phyloP scores from a whole-genome alignment of 2,329 filamentous ascomycete genomes.

The Paecilomyces sp. region DNA sequence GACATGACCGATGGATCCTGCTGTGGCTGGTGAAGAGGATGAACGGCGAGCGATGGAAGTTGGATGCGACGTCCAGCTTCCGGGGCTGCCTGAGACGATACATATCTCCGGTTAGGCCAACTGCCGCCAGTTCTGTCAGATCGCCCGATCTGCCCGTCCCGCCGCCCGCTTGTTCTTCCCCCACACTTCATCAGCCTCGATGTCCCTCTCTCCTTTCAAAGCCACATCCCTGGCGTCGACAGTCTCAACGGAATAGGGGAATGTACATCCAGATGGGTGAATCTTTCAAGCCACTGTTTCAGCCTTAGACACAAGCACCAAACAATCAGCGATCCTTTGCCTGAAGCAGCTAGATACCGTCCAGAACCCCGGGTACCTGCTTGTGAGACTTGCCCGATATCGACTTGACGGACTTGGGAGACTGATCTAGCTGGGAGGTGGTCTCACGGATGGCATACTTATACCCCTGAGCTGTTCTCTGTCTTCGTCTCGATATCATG shows the following conservation, averaged over 20 bases:
- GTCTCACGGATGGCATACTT: not conserved
- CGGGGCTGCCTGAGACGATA: not conserved
- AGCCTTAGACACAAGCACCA: slow-evolving; percentile 10
- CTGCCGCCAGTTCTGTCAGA: not conserved
- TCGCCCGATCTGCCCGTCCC: slow-evolving; percentile 2
- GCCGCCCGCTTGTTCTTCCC: not conserved
- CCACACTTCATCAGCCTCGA: not conserved
- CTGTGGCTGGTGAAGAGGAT: not conserved
- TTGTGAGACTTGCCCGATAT: not conserved
- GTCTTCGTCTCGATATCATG: slow-evolving; percentile 14
- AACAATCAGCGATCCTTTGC: slow-evolving; percentile 9
- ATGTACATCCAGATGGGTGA: slow-evolving; percentile 3
- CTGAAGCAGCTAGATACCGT: not conserved
- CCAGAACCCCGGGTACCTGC: not conserved
- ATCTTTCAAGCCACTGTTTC: slow-evolving; percentile 14
- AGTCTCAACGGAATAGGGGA: not conserved
- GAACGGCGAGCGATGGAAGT: not conserved
- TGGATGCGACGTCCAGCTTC: not conserved
- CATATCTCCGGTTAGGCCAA: not conserved
- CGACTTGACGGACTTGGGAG: not conserved
- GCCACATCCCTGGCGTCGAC: slow-evolving; percentile 1
- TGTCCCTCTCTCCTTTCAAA: slow-evolving; percentile 13
- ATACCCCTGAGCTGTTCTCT: not conserved
- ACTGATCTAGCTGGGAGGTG: not conserved
- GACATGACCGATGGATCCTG: not conserved